These are phyloP conservation scores for Stevia rebaudiana DNA, from an alignment of 140 eudicot genomes.

Conservation along the genomic window DNA sequence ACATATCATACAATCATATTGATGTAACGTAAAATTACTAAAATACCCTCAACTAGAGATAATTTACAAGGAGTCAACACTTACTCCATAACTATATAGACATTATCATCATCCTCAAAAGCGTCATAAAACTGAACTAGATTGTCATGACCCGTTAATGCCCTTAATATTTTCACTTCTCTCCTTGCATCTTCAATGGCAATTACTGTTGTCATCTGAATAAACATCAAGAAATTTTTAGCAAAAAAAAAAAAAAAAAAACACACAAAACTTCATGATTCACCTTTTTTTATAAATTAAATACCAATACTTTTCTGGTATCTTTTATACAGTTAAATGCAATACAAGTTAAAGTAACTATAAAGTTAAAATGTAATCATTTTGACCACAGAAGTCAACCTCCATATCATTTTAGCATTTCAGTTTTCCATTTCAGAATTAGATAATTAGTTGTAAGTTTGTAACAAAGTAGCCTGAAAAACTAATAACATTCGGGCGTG, in stretches of 20 bases:
- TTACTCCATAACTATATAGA: slow-evolving; percentile 89
- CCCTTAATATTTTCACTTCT: slow-evolving; percentile 78
- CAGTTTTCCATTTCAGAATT: neutral
- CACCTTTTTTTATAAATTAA: neutral
- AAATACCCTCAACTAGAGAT: slow-evolving; percentile 11
- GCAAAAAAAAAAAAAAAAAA: neutral
- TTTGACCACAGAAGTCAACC: slow-evolving; percentile 26
- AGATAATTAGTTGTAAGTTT: too few relatives aligned
- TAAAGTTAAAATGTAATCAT: slow-evolving; percentile 18
- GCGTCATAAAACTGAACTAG: slow-evolving; percentile 79
- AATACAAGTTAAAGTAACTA: neutral
- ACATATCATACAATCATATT: slow-evolving; percentile 1
- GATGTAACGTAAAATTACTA: slow-evolving; percentile 12
- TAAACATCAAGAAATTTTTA: slow-evolving; percentile 11
- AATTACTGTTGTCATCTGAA: slow-evolving; percentile 84
- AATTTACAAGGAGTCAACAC: slow-evolving; percentile 19
- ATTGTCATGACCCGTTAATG: slow-evolving; percentile 74
- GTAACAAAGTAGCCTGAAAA: too few relatives aligned
- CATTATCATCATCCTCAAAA: slow-evolving; percentile 82
- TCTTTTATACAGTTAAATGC: slow-evolving; percentile 7
- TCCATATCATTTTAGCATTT: slow-evolving; percentile 15
- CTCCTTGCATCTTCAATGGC: slow-evolving; percentile 88
- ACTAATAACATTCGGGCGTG: too few relatives aligned
- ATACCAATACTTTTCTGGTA: slow-evolving; percentile 8
- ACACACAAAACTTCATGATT: neutral